Conservation (phyloP, 2,329 filamentous ascomycete species). For the Daldinia sp. region DNA sequence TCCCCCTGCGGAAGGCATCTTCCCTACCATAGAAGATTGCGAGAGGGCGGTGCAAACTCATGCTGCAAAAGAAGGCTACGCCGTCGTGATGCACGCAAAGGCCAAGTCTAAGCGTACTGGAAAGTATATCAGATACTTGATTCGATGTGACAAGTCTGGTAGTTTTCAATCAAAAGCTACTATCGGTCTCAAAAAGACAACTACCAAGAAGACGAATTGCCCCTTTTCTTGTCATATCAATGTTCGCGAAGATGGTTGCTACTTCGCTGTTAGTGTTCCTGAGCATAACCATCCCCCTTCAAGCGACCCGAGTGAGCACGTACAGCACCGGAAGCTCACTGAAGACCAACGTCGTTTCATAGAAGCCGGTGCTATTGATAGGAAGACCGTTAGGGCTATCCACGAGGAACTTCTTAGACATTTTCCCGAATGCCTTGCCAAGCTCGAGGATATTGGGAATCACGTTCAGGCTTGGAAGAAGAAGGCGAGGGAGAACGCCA, state of each 20-base stretch:
- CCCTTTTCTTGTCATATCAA: slow-evolving; percentile 41
- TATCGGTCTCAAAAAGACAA: slow-evolving; percentile 37
- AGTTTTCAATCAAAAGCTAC: slow-evolving; percentile 40
- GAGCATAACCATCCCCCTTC: slow-evolving; percentile 43
- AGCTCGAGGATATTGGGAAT: slow-evolving; percentile 42
- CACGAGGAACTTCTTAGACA: slow-evolving; percentile 37
- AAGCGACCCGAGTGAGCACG: slow-evolving; percentile 35
- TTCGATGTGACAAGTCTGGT: slow-evolving; percentile 42
- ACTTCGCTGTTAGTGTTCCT: slow-evolving; percentile 37
- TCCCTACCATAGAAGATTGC: slow-evolving; percentile 39
- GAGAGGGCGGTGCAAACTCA: slow-evolving; percentile 38
- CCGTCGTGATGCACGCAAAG: slow-evolving; percentile 40
- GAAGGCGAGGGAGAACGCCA: slow-evolving; percentile 41
- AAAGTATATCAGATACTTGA: slow-evolving; percentile 40
- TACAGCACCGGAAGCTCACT: slow-evolving; percentile 42
- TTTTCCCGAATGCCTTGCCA: slow-evolving; percentile 38
- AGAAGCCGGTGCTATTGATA: slow-evolving; percentile 39
- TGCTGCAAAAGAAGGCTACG: slow-evolving; percentile 41
- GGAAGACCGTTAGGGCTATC: slow-evolving; percentile 38
- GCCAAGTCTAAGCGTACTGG: slow-evolving; percentile 41
- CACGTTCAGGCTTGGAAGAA: slow-evolving; percentile 43
- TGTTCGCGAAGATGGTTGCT: slow-evolving; percentile 40
- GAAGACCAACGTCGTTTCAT: slow-evolving; percentile 41
- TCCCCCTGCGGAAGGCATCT: slow-evolving; percentile 39
- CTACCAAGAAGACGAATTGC: slow-evolving; percentile 43